Evolutionary conservation across 2,329 filamentous ascomycete species (phyloP).

Genomic region (Colletotrichum destructivum): DNA sequence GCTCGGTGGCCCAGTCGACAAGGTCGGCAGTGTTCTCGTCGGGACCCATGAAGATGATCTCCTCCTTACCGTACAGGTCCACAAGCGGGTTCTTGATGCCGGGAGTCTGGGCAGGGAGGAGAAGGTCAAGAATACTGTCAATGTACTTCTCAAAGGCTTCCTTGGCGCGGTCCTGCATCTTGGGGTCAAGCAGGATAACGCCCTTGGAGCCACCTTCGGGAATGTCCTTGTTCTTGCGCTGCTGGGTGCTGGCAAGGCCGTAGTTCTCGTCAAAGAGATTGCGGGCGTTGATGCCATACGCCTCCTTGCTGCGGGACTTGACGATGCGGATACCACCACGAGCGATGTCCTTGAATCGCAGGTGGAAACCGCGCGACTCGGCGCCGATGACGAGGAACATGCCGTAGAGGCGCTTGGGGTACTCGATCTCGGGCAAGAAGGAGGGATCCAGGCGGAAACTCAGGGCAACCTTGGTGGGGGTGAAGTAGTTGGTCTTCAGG

Average conservation of each 20-base stretch:
- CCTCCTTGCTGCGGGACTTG: slow-evolving; percentile 96
- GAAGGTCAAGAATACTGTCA: slow-evolving; percentile 95
- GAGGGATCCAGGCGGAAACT: slow-evolving; percentile 93
- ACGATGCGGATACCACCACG: slow-evolving; percentile 98
- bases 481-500: slow-evolving; percentile 97
- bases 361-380: slow-evolving; percentile 96
- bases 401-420: slow-evolving; percentile 92
- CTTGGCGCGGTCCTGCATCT: slow-evolving; percentile 92
- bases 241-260: slow-evolving; percentile 96
- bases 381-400: slow-evolving; percentile 99
- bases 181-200: slow-evolving; percentile 93
- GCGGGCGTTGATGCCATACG: slow-evolving; percentile 95
- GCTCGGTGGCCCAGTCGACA: slow-evolving; percentile 98
- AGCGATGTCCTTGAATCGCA: slow-evolving; percentile 96
- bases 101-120: slow-evolving; percentile 89
- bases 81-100: slow-evolving; percentile 99
- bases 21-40: slow-evolving; percentile 99
- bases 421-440: slow-evolving; percentile 93
- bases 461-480: slow-evolving; percentile 96
- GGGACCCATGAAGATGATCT: slow-evolving; percentile 98
- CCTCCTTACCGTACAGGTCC: slow-evolving; percentile 92
- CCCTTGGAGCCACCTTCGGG: slow-evolving; percentile 98
- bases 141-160: slow-evolving; percentile 99
- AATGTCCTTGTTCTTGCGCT: slow-evolving; percentile 99
- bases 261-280: slow-evolving; percentile 99